Conservation (phyloP, 176 grass and related monocot species). For the Phoenix roebelenii region DNA sequence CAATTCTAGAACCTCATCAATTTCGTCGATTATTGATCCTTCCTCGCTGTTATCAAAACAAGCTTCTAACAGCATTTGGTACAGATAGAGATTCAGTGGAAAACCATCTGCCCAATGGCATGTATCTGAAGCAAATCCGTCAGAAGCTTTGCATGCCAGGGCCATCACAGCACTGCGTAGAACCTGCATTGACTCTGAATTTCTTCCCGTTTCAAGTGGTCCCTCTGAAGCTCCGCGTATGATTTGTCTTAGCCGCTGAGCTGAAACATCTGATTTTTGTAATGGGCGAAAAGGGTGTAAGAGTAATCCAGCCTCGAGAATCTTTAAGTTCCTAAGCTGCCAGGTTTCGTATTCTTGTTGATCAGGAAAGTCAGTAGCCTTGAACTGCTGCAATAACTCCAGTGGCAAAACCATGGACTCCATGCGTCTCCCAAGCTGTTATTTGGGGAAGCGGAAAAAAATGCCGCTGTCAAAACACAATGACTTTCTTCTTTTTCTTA, state of each 20-base stretch:
- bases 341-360: conserved; percentile 69
- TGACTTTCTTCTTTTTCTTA: not conserved
- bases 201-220: conserved; percentile 82
- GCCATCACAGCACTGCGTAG: conserved; percentile 72
- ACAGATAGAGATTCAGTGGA: conserved; percentile 84
- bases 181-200: conserved; percentile 83
- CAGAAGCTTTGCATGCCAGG: conserved; percentile 56
- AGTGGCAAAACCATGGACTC: conserved; percentile 90
- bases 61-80: conserved; percentile 88
- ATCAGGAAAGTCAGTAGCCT: conserved; percentile 79
- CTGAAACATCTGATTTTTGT: conserved; percentile 58
- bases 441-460: conserved; percentile 13
- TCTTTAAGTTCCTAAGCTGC: conserved; percentile 68
- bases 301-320: conserved; percentile 85
- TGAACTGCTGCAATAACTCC: conserved; percentile 94
- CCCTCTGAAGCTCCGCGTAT: conserved; percentile 56
- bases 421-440: conserved; percentile 66
- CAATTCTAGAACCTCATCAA: conserved; percentile 87
- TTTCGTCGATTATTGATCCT: conserved; percentile 82
- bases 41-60: conserved; percentile 81
- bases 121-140: conserved; percentile 62
- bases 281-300: conserved; percentile 65
- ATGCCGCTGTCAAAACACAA: conserved; percentile 9
- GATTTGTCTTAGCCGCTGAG: conserved; percentile 71
- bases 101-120: conserved; percentile 97